Percentiles rank a stretch among this genome's conserved stretches.
phyloP scores from a whole-genome alignment of 495 filamentous ascomycete genomes.

The Immersiella caudata region DNA sequence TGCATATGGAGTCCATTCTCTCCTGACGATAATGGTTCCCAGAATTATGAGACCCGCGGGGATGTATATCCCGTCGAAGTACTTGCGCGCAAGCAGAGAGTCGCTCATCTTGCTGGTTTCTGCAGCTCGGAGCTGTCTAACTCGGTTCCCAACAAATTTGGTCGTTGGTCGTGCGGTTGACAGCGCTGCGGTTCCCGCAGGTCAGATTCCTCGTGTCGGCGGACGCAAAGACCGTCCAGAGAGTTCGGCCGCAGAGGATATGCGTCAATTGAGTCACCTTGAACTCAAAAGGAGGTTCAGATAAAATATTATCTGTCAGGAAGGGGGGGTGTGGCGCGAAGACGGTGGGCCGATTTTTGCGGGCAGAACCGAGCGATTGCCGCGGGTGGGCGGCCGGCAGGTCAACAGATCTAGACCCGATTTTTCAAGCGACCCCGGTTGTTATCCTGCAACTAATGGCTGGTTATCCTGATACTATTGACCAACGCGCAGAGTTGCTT shows the following conservation, averaged over 20 bases:
- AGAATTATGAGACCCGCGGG: conserved; percentile 80
- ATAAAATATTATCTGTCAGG: conserved; percentile 7
- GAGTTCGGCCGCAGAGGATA: conserved; percentile 6
- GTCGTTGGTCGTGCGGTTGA: not conserved
- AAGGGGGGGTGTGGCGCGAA: not conserved
- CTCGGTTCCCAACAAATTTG: conserved; percentile 1
- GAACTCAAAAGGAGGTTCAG: conserved; percentile 4
- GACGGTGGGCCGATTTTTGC: conserved; percentile 31
- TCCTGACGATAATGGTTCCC: conserved; percentile 75
- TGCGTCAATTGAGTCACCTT: conserved; percentile 13
- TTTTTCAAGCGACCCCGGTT: not conserved
- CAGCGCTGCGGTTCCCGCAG: not conserved
- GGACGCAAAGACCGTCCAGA: not conserved
- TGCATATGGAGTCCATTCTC: conserved; percentile 75
- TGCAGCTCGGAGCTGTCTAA: conserved; percentile 6
- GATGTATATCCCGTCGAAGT: conserved; percentile 77
- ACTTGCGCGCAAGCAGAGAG: conserved; percentile 42
- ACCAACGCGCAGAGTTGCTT: too few relatives aligned
- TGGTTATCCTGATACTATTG: not conserved
- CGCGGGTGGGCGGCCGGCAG: conserved; percentile 10
- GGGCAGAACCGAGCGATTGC: conserved; percentile 23
- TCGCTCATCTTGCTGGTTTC: conserved; percentile 30
- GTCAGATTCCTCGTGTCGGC: not conserved
- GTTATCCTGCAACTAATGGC: not conserved
- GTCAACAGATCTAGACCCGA: conserved; percentile 22